These are phyloP conservation scores for Syncephalis plumigaleata DNA, from an alignment of 371 early-diverging fungal species.

Conservation along the genomic window DNA sequence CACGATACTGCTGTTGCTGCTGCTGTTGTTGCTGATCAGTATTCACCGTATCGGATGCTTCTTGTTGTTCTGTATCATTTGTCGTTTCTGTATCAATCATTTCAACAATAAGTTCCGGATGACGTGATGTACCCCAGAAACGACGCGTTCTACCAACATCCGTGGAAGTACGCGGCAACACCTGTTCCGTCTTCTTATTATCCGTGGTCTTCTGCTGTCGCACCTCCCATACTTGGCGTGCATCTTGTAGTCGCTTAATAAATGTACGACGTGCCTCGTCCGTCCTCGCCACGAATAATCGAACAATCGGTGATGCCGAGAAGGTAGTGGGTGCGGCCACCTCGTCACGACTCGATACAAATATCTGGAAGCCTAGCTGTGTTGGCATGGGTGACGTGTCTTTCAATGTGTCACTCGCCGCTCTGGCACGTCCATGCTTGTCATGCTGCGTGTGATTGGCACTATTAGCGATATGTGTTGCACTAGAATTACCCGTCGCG, in stretches of 20 bases:
- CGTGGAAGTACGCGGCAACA: not conserved
- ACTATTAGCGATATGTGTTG: too few relatives aligned
- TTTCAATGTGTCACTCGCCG: not conserved
- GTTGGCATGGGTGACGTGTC: not conserved
- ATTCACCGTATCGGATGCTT: too few relatives aligned
- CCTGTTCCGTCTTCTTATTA: not conserved
- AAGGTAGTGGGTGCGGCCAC: not conserved
- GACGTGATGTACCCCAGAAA: slow-evolving; percentile 24
- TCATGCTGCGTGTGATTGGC: too few relatives aligned
- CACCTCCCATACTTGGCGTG: not conserved
- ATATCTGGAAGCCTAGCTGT: not conserved
- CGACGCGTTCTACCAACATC: slow-evolving; percentile 14
- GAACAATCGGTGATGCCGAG: too few relatives aligned
- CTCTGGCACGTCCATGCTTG: not conserved
- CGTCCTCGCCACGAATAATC: not conserved
- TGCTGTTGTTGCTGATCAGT: too few relatives aligned
- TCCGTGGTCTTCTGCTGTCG: not conserved
- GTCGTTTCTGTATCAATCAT: not conserved
- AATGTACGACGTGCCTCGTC: not conserved
- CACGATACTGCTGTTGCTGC: slow-evolving; percentile 1
- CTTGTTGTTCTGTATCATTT: not conserved
- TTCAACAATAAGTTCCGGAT: slow-evolving; percentile 25
- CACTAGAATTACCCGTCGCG: too few relatives aligned
- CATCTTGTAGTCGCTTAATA: too few relatives aligned
- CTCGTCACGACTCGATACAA: not conserved